Percentiles rank a stretch among this genome's conserved stretches.
Conservation (phyloP, 2,329 filamentous ascomycete species). For the Blastomyces percursus region DNA sequence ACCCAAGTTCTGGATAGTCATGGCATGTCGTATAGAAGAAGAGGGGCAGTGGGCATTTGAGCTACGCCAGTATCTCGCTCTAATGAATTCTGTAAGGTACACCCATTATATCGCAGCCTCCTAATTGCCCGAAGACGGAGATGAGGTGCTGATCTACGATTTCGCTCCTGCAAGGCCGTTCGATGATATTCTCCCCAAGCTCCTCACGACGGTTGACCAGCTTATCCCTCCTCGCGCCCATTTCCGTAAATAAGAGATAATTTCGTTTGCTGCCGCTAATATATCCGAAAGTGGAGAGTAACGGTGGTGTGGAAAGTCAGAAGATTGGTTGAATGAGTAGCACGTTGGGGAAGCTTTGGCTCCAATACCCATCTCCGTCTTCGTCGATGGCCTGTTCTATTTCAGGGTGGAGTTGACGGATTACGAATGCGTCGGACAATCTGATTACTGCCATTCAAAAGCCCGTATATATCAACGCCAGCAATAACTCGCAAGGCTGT, state of each 20-base stretch:
- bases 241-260: not conserved
- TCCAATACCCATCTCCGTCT: not conserved
- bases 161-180: too few species aligned
- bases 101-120: not conserved
- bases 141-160: not conserved
- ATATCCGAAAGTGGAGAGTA: not conserved
- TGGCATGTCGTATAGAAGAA: not conserved
- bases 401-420: constrained; percentile 4
- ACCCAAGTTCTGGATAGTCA: not conserved
- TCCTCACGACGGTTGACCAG: too few species aligned
- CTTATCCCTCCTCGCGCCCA: too few species aligned
- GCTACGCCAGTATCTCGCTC: not conserved
- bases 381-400: constrained; percentile 2
- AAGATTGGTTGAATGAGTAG: not conserved
- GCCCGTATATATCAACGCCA: not conserved
- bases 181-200: not conserved
- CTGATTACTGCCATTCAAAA: not conserved
- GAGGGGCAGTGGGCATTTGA: not conserved
- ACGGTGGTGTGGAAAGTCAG: not conserved
- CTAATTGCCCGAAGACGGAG: not conserved
- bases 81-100: not conserved
- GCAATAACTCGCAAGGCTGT: not conserved
- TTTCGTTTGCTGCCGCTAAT: not conserved
- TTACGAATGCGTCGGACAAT: not conserved
- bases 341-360: not conserved